Percentiles rank a stretch among this genome's conserved stretches.
Evolutionary conservation across 306 rosid species (phyloP).

Genomic region (Quercus dentata): DNA sequence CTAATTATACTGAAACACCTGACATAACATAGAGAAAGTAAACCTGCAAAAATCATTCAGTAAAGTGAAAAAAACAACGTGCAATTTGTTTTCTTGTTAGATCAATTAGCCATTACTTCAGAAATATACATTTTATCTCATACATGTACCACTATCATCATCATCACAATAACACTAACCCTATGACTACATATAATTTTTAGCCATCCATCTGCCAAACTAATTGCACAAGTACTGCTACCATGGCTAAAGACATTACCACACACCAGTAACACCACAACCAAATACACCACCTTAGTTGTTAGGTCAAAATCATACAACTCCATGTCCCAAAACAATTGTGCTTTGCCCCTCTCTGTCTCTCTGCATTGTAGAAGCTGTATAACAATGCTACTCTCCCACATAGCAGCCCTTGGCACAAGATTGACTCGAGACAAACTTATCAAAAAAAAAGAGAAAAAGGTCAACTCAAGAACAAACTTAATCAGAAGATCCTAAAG

Average conservation of each 20-base stretch:
- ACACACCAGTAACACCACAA: neutral
- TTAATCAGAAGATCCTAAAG: neutral
- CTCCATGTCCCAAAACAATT: slow-evolving; percentile 18
- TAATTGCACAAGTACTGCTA: neutral
- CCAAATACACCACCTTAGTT: neutral
- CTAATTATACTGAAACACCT: neutral
- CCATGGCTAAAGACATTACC: neutral
- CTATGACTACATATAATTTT: neutral
- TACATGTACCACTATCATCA: neutral
- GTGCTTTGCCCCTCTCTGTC: neutral
- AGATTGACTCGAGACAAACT: neutral
- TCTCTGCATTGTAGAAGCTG: neutral
- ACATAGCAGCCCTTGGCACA: neutral
- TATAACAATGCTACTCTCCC: neutral
- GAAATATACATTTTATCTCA: neutral
- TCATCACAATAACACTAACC: neutral
- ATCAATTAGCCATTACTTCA: neutral
- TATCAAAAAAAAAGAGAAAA: neutral
- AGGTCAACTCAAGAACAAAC: neutral
- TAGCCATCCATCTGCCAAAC: neutral
- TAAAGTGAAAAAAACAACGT: neutral
- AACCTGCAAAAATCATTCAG: neutral
- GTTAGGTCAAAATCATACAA: neutral
- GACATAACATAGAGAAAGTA: neutral
- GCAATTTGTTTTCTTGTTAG: neutral